Evolutionary conservation across 768 basidiomycete species (phyloP).

Genomic region (Agrocybe chaxingu): DNA sequence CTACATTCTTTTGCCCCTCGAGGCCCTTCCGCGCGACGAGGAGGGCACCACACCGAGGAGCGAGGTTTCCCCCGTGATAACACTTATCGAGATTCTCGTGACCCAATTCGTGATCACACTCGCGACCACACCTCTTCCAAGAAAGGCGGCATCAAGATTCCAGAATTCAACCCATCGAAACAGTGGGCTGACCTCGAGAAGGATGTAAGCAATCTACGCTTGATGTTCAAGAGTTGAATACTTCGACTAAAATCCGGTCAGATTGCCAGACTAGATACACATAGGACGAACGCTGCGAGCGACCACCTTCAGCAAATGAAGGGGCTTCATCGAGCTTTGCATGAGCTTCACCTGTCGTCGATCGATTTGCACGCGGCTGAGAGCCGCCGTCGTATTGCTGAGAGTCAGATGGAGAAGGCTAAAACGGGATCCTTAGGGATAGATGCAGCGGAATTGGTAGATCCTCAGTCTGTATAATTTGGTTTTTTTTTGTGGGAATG

Average conservation of each 20-base stretch:
- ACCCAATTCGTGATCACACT: no score
- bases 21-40: no score
- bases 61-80: no score
- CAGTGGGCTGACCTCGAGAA: conserved; percentile 13
- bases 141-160: background rate
- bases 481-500: background rate
- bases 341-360: conserved; percentile 58
- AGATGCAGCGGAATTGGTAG: conserved; percentile 27
- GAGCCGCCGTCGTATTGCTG: conserved; percentile 54
- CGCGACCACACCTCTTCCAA: background rate
- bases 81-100: no score
- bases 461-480: conserved; percentile 3
- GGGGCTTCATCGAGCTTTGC: conserved; percentile 45
- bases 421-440: conserved; percentile 60
- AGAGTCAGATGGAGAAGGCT: conserved; percentile 59
- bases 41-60: no score
- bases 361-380: conserved; percentile 61
- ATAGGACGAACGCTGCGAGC: conserved; percentile 34
- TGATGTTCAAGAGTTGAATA: background rate
- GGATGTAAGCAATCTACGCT: conserved; percentile 14
- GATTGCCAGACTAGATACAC: conserved; percentile 33
- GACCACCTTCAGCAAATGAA: conserved; percentile 38
- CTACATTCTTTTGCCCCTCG: background rate
- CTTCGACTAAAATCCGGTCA: background rate
- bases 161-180: conserved; percentile 6